phyloP scores from a whole-genome alignment of 345 rosid species.

The Hypericum perforatum region DNA sequence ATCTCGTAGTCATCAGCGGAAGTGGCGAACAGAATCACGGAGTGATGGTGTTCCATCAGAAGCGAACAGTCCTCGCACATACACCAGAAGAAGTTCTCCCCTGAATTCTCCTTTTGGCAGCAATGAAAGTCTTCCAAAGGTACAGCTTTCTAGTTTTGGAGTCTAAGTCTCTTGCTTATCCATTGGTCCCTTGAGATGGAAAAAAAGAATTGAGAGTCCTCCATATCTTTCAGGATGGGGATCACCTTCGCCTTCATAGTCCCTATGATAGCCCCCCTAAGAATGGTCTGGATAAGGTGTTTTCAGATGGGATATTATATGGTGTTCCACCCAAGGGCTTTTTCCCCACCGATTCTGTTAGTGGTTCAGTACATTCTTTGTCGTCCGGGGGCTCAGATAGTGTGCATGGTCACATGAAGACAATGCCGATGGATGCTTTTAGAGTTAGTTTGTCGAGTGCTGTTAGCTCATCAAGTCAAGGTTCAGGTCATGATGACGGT shows the following conservation, averaged over 20 bases:
- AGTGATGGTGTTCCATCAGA: conserved; percentile 67
- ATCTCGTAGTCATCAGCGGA: conserved; percentile 48
- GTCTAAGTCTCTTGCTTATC: neutral
- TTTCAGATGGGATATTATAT: conserved; percentile 66
- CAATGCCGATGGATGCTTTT: conserved; percentile 65
- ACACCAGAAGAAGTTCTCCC: conserved; percentile 89
- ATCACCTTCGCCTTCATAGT: conserved; percentile 69
- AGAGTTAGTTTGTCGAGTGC: conserved; percentile 98
- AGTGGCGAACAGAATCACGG: conserved; percentile 60
- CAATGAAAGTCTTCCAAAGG: conserved; percentile 86
- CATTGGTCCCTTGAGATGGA: conserved; percentile 7
- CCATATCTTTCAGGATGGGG: conserved; percentile 52
- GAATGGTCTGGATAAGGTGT: conserved; percentile 74
- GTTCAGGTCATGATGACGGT: conserved; percentile 79
- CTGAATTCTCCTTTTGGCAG: conserved; percentile 73
- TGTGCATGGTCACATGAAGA: conserved; percentile 74
- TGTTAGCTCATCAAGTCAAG: conserved; percentile 77
- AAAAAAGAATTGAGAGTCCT: conserved; percentile 11
- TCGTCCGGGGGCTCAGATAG: conserved; percentile 96
- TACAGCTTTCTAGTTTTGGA: conserved; percentile 13
- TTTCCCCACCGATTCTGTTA: conserved; percentile 76
- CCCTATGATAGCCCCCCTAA: conserved; percentile 97
- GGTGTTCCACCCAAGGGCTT: conserved; percentile 80
- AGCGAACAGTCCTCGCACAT: conserved; percentile 83
- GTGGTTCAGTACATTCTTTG: conserved; percentile 79